These are phyloP conservation scores for Colletotrichum lupini DNA, from an alignment of 2,329 filamentous ascomycete species.

Conservation along the genomic window DNA sequence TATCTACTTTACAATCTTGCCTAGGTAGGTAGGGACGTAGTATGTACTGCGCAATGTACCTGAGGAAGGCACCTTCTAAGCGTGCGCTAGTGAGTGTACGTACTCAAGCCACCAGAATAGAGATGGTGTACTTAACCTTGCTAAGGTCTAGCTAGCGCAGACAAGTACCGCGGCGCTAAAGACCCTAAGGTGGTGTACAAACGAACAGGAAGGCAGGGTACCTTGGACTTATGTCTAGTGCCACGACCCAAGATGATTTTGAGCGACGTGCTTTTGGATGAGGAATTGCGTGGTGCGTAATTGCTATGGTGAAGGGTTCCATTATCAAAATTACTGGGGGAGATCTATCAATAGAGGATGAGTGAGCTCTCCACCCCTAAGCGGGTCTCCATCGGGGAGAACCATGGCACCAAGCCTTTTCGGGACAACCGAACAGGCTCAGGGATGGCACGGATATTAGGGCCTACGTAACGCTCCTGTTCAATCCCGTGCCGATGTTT, in stretches of 20 bases:
- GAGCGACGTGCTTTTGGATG: background rate
- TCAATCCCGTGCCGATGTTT: background rate
- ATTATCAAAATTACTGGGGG: constrained; percentile 8
- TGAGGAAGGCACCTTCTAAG: too few relatives aligned
- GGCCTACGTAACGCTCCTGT: constrained; percentile 28
- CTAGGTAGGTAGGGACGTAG: too few relatives aligned
- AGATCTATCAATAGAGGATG: constrained; percentile 21
- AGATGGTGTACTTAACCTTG: background rate
- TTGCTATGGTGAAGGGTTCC: constrained; percentile 12
- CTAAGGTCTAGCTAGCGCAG: background rate
- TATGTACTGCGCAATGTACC: too few relatives aligned
- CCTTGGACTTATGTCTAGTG: background rate
- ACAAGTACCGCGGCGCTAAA: constrained; percentile 5
- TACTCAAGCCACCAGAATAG: background rate
- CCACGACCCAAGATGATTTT: background rate
- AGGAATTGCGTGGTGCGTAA: constrained; percentile 17
- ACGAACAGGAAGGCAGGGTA: too few relatives aligned
- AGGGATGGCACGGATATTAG: constrained; percentile 30
- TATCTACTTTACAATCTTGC: too few relatives aligned
- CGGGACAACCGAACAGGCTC: constrained; percentile 15
- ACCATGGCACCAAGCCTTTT: constrained; percentile 1
- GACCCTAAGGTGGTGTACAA: too few relatives aligned
- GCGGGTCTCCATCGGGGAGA: constrained; percentile 3
- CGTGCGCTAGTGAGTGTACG: background rate
- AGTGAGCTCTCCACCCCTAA: background rate